Conservation (phyloP, 2,329 filamentous ascomycete species). For the Xylariomycetidae sp. region DNA sequence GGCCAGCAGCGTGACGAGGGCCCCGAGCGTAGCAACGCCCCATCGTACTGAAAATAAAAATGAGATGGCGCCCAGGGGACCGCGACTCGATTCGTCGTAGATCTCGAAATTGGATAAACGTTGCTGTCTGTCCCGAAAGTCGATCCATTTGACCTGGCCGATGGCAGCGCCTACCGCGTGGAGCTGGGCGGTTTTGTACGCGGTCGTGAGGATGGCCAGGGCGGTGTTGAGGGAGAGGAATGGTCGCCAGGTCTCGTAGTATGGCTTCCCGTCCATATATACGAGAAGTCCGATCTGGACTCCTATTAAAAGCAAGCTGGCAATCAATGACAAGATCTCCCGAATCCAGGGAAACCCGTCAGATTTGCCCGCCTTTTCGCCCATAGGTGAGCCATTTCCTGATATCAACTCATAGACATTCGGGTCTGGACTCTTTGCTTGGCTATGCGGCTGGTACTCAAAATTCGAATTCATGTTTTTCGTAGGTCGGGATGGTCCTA, state of each 20-base stretch:
- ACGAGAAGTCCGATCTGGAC: slow-evolving; percentile 4
- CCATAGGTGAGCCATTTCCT: too few species aligned
- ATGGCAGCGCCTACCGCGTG: slow-evolving; percentile 8
- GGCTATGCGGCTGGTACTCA: too few species aligned
- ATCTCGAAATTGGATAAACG: slow-evolving; percentile 7
- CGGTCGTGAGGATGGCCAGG: slow-evolving; percentile 7
- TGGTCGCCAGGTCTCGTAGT: slow-evolving; percentile 5
- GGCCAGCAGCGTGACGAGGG: slow-evolving; percentile 4
- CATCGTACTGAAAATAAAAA: slow-evolving; percentile 5
- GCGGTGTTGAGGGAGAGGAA: slow-evolving; percentile 7
- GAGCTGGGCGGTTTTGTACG: slow-evolving; percentile 6
- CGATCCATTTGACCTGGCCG: slow-evolving; percentile 9
- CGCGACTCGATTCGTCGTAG: slow-evolving; percentile 10
- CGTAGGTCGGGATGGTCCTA: too few species aligned
- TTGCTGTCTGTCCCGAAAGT: slow-evolving; percentile 4
- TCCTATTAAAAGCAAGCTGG: slow-evolving; percentile 6
- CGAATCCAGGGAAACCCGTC: slow-evolving; percentile 2
- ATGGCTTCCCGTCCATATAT: slow-evolving; percentile 7
- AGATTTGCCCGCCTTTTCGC: too few species aligned
- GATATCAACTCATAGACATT: too few species aligned
- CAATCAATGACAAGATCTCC: slow-evolving; percentile 4
- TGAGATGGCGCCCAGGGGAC: slow-evolving; percentile 5
- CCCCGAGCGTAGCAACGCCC: slow-evolving; percentile 8
- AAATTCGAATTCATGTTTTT: too few species aligned
- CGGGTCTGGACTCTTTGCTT: too few species aligned